These are phyloP conservation scores for Clavariopsis aquatica DNA, from an alignment of 495 filamentous ascomycete species.

Conservation along the genomic window DNA sequence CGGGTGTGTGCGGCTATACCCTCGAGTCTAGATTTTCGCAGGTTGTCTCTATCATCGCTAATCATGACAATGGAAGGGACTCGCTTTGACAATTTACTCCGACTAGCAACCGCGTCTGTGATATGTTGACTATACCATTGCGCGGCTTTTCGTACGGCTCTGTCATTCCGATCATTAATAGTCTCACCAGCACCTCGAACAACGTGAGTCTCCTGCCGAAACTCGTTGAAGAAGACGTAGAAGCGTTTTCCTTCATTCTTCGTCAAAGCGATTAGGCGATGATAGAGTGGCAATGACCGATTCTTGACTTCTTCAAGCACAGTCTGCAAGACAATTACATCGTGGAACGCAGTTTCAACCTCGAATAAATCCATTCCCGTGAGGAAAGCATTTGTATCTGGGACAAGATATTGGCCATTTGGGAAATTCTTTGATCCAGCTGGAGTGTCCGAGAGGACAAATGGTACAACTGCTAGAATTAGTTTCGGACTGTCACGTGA, in stretches of 20 bases:
- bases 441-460: slow-evolving; percentile 83
- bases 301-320: slow-evolving; percentile 95
- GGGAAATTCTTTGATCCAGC: slow-evolving; percentile 78
- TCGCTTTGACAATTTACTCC: slow-evolving; percentile 57
- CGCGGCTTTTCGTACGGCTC: slow-evolving; percentile 81
- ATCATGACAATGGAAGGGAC: slow-evolving; percentile 85
- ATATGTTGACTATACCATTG: slow-evolving; percentile 89
- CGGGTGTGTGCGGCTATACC: slow-evolving; percentile 54
- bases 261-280: slow-evolving; percentile 82
- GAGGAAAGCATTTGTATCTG: slow-evolving; percentile 94
- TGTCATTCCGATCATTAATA: slow-evolving; percentile 96
- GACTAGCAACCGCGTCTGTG: slow-evolving; percentile 54
- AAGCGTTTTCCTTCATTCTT: slow-evolving; percentile 95
- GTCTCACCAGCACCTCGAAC: slow-evolving; percentile 72
- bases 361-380: slow-evolving; percentile 97
- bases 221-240: slow-evolving; percentile 99
- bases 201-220: slow-evolving; percentile 87
- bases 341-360: slow-evolving; percentile 85
- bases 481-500: slow-evolving; percentile 20
- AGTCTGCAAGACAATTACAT: slow-evolving; percentile 91
- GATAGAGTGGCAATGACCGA: slow-evolving; percentile 90
- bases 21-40: slow-evolving; percentile 78
- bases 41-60: slow-evolving; percentile 85
- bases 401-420: slow-evolving; percentile 89
- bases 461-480: slow-evolving; percentile 62